A percentile compares a stretch with the other conserved stretches of the same genome.
Conservation (phyloP, 2,329 filamentous ascomycete genomes). For the Pyrenophora teres region DNA sequence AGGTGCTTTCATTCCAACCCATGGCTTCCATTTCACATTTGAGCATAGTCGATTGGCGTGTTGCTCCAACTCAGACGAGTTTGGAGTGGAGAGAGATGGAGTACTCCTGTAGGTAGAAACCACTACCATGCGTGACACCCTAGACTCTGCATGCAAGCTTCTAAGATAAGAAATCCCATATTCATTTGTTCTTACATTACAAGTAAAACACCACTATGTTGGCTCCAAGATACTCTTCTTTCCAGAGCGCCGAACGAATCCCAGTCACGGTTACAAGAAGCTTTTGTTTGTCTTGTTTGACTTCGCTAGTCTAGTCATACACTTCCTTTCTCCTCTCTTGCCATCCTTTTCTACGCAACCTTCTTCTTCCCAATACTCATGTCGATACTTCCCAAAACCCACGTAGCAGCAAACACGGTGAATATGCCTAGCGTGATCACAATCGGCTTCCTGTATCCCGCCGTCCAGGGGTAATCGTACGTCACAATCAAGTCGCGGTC, state of each 20-base stretch:
- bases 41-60: too few species aligned
- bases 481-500: slow-evolving; percentile 83
- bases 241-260: slow-evolving; percentile 3
- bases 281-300: too few species aligned
- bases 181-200: slow-evolving; percentile 27
- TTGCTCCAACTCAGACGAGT: too few species aligned
- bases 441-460: slow-evolving; percentile 82
- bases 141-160: too few species aligned
- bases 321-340: neutral
- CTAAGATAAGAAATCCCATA: too few species aligned
- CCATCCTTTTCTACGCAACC: slow-evolving; percentile 24
- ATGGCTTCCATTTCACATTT: too few species aligned
- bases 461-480: slow-evolving; percentile 79
- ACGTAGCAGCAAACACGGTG: slow-evolving; percentile 74
- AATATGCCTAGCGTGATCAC: slow-evolving; percentile 76
- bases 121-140: too few species aligned
- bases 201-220: neutral
- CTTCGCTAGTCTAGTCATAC: neutral
- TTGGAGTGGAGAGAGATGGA: too few species aligned
- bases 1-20: too few species aligned
- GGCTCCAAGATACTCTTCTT: neutral
- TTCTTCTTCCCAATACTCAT: slow-evolving; percentile 73
- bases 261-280: neutral
- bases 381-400: slow-evolving; percentile 77
- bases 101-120: too few species aligned